These are phyloP conservation scores for Oropetium thomaeum DNA, from an alignment of 176 grass and related monocot genomes.

Conservation along the genomic window DNA sequence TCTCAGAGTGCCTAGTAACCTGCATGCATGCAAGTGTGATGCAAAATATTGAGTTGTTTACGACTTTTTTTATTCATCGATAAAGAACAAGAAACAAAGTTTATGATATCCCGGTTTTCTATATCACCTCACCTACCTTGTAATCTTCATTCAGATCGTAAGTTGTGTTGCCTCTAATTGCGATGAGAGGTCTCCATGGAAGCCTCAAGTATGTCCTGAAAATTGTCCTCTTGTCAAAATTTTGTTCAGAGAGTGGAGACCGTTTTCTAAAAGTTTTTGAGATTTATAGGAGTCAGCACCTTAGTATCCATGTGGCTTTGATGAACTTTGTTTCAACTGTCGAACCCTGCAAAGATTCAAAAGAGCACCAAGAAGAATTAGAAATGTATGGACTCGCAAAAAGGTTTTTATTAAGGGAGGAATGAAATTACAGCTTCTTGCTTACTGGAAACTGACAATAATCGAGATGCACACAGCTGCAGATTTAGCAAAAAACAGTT, in stretches of 20 bases:
- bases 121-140: background rate
- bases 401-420: background rate
- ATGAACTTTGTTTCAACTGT: conserved; percentile 49
- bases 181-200: conserved; percentile 84
- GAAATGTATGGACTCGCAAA: background rate
- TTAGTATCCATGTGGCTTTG: conserved; percentile 69
- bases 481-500: background rate
- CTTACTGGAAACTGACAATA: background rate
- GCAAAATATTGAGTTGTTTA: background rate
- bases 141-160: conserved; percentile 72
- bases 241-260: background rate
- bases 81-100: background rate
- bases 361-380: background rate
- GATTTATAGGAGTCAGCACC: conserved; percentile 39
- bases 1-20: conserved; percentile 77
- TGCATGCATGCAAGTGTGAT: conserved; percentile 12
- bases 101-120: background rate
- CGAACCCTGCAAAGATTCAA: conserved; percentile 45
- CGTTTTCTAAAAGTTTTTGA: background rate
- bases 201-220: conserved; percentile 75
- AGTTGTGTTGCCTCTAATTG: conserved; percentile 72
- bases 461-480: background rate
- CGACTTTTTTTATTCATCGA: background rate
- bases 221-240: too few relatives aligned
- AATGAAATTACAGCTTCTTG: background rate